phyloP scores from a whole-genome alignment of 805 yeast genomes.

The Kodamaea kakaduensis region DNA sequence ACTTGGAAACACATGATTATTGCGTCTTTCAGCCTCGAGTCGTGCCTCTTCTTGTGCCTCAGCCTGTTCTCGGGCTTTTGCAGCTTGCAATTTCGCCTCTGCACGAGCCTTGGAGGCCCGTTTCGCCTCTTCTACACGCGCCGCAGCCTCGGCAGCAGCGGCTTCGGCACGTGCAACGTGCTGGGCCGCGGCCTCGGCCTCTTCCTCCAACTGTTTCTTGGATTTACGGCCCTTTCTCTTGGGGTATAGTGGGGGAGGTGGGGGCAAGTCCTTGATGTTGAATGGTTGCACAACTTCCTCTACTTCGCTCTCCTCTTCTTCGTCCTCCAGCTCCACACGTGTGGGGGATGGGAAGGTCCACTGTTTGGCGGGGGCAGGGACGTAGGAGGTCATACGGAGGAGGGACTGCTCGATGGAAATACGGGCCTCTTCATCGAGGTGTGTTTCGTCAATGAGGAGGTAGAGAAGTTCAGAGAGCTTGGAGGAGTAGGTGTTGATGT shows the following conservation, averaged over 20 bases:
- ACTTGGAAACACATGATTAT: constrained; percentile 27
- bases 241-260: constrained; percentile 9
- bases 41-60: constrained; percentile 7
- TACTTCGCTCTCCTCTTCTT: constrained; percentile 4
- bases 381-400: constrained; percentile 22
- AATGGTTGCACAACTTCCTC: constrained; percentile 3
- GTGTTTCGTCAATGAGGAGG: constrained; percentile 24
- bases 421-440: constrained; percentile 27
- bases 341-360: constrained; percentile 11
- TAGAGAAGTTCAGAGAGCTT: constrained; percentile 28
- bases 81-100: constrained; percentile 7
- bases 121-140: constrained; percentile 12
- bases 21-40: constrained; percentile 1
- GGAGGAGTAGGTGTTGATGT: constrained; percentile 30
- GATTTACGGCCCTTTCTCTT: constrained; percentile 7
- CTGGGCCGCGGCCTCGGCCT: constrained; percentile 6
- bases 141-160: constrained; percentile 13
- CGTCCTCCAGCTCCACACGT: constrained; percentile 1
- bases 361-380: constrained; percentile 20
- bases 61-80: constrained; percentile 1
- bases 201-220: constrained; percentile 9
- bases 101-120: constrained; percentile 3
- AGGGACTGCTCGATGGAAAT: constrained; percentile 27
- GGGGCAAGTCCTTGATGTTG: constrained; percentile 1
- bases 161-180: constrained; percentile 13